Evolutionary conservation across 306 rosid genomes (phyloP).

Genomic region (Acacia confusa): DNA sequence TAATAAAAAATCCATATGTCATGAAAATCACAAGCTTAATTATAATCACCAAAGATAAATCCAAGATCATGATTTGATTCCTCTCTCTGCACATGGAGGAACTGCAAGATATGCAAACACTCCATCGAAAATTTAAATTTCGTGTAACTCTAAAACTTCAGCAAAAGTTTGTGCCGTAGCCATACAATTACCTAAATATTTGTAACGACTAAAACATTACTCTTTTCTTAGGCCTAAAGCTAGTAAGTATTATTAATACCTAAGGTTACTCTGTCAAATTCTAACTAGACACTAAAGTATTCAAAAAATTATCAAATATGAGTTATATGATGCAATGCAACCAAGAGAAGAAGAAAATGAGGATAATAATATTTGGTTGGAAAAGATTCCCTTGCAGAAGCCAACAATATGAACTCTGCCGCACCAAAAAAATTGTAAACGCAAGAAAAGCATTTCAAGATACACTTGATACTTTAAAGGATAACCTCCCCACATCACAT

Average conservation of each 20-base stretch:
- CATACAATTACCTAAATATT: constrained; percentile 41
- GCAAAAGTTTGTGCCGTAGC: background rate
- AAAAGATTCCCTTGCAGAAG: background rate
- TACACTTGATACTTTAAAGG: background rate
- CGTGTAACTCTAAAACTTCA: background rate
- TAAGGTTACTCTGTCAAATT: background rate
- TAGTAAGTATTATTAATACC: background rate
- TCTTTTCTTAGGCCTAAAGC: background rate
- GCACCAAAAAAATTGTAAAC: too few relatives aligned
- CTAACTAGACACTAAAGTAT: background rate
- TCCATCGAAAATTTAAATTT: constrained; percentile 17
- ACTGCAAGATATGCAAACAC: constrained; percentile 53
- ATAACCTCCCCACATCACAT: constrained; percentile 60
- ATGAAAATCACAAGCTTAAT: too few relatives aligned
- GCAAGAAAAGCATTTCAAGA: background rate
- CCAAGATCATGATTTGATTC: too few relatives aligned
- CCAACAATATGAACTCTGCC: background rate
- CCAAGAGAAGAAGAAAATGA: too few relatives aligned
- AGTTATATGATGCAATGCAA: too few relatives aligned
- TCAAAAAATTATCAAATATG: background rate
- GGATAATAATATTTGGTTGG: background rate
- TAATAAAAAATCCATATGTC: too few relatives aligned
- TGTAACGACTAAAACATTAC: background rate
- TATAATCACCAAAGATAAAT: too few relatives aligned
- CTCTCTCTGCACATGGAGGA: constrained; percentile 77